Evolutionary conservation across 192 early-diverging fungal species (phyloP), one percentile per base, ranked within the genome.

Genomic region (Haplosporangium gracile): DNA sequence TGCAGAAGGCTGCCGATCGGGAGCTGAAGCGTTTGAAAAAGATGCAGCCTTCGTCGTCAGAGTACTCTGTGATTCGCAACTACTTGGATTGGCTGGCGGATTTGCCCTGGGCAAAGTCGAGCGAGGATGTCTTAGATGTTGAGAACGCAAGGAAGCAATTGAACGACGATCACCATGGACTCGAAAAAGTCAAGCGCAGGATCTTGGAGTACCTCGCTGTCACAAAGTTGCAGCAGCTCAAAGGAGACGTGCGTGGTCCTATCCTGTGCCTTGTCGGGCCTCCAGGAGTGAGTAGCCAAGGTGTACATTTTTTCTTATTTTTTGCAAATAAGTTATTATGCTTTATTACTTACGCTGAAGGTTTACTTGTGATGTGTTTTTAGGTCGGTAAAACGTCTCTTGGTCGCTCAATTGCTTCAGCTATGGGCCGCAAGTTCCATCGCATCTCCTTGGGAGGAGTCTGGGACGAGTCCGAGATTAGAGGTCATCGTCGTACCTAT

Each of bases 401-500:
- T 5, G 97, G 96, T 29, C 93, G 94, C 79, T 95, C 93, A 4
- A 95, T 97, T 78, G 97, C 96, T 1, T 89, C 83, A 36, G 93
- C 97, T 1, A 86, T 97, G 71, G 91, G 92, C 4, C 89, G 97
- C 11, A 92, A 95, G 78, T 97, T 97, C 85, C 92, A 96, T 82
- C 91, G 97, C 29, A 94, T 97, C 29, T 93, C 94, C 1, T 83
- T 97, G 13, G 97, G 97, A 22, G 97, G 97, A 39, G 93, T 97
- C 2, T 89, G 95, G 57, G 97, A 97, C 85, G 97, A 96, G 87
- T 95, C 97, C 18, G 97, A 97, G 80, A 96, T 97, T 72, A 89
- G 95, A 42, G 97, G 97, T 24, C 97, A 97, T 82, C 90, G 97
- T 38, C 91, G 96, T 34, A 97, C 97, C 11, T 97, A 97, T 86